Base-by-base conservation (phyloP, 2,329 filamentous ascomycete species). In the Bipolaris oryzae region DNA sequence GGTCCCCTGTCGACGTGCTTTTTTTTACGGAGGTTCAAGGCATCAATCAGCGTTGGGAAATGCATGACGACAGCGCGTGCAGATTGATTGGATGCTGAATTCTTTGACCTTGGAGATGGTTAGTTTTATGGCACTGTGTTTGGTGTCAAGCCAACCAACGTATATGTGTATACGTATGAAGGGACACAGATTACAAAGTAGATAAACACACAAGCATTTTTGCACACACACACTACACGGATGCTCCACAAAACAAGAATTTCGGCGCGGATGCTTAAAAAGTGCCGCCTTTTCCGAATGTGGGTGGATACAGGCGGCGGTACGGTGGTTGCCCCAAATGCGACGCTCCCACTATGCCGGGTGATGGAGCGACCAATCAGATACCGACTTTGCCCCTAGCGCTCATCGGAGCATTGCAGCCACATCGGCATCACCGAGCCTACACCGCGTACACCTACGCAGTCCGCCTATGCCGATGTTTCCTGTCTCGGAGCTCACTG, bases 341-440 rank as follows among this genome's bases (percentile, higher is more conserved):
- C 53, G 51, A 49, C 35, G 33, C 18, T 37, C 45, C 46, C 44
- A 39, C 31, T 34, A n/a, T 20, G 33, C 28, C 34, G 35, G 16
- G 10, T 46, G 43, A 7, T 21, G 11, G 7, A 4, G 16, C 13
- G 13, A 2, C 43, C 43, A 46, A 46, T 46, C 43, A 13, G 28
- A 1, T 11, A 4, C 10, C 31, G 5, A 28, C 16, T 31, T 45
- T 45, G 42, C 42, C 18, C 25, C 16, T 31, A 45, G 42, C 42
- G 25, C 42, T 18, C 41, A 23, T 37, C 53, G 43, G 49, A 41
- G 42, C 20, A 44, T 35, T 3, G 44, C 38, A 47, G 38, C 31
- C 35, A 43, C 44, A 34, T 34, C 54, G 50, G 50, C 50, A 45
- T 57, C 54, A 39, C 54, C 54, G 54, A 57, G 28, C 44, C 5